phyloP scores from a whole-genome alignment of 164 flowering plant species.

The Sextonia rubra region DNA sequence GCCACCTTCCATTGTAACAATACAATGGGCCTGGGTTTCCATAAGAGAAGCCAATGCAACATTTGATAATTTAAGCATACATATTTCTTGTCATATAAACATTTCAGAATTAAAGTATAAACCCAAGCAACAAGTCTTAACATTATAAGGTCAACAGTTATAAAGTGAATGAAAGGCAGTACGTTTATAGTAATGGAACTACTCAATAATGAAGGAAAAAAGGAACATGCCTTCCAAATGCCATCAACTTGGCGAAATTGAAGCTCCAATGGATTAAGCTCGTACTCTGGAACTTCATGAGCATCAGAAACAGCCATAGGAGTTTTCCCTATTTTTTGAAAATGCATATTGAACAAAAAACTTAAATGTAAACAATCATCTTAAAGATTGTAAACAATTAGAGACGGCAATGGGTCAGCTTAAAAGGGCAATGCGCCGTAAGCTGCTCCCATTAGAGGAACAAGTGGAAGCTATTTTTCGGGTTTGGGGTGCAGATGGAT shows the following conservation, averaged over 20 bases:
- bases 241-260: constrained; percentile 86
- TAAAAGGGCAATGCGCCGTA: too few relatives aligned
- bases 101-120: too few relatives aligned
- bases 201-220: constrained; percentile 6
- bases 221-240: constrained; percentile 57
- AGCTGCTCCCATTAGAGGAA: too few relatives aligned
- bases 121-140: not conserved
- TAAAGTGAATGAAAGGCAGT: not conserved
- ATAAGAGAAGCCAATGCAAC: too few relatives aligned
- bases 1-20: too few relatives aligned
- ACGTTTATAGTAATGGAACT: not conserved
- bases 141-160: too few relatives aligned
- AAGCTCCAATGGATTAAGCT: constrained; percentile 90
- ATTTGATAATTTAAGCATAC: too few relatives aligned
- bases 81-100: too few relatives aligned
- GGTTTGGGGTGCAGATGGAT: too few relatives aligned
- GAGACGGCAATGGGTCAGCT: not conserved
- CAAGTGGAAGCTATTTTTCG: too few relatives aligned
- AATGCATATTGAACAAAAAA: not conserved
- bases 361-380: not conserved
- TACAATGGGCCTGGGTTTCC: too few relatives aligned
- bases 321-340: constrained; percentile 78
- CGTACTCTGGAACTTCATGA: constrained; percentile 94
- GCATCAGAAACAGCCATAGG: constrained; percentile 91
- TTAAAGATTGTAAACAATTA: not conserved